Conservation (phyloP, 2,329 filamentous ascomycete genomes). For the Bretziella fagacearum region DNA sequence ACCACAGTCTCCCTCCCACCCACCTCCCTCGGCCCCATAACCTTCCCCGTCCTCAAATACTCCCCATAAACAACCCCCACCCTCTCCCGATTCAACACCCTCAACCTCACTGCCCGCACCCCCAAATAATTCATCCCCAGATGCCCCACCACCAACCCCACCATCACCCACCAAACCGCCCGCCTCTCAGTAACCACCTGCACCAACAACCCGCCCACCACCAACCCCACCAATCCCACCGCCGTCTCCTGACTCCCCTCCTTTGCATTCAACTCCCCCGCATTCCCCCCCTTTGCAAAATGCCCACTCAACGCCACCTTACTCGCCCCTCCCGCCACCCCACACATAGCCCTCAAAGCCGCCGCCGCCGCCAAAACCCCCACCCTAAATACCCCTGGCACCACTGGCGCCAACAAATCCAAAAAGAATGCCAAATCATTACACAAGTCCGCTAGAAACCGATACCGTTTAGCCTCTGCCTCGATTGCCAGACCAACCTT, state of each 20-base stretch:
- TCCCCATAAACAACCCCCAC: conserved; percentile 59
- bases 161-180: conserved; percentile 58
- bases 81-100: conserved; percentile 69
- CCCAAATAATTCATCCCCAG: conserved; percentile 74
- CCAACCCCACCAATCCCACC: conserved; percentile 74
- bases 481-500: conserved; percentile 67
- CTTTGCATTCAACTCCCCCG: conserved; percentile 87
- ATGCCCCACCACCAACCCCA: conserved; percentile 57
- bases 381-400: conserved; percentile 39
- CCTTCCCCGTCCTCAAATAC: conserved; percentile 31
- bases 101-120: conserved; percentile 69
- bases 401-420: conserved; percentile 63
- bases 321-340: conserved; percentile 74
- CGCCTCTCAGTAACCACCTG: conserved; percentile 52
- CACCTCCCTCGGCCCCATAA: conserved; percentile 50
- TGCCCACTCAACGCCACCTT: conserved; percentile 86
- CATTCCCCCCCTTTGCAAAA: conserved; percentile 72
- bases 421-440: conserved; percentile 76
- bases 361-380: conserved; percentile 33
- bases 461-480: conserved; percentile 80
- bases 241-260: conserved; percentile 93
- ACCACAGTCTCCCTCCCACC: conserved; percentile 49
- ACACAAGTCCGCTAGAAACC: conserved; percentile 72
- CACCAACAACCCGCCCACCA: conserved; percentile 68
- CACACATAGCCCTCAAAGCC: conserved; percentile 50